Conservation (phyloP, 2,329 filamentous ascomycete genomes). For the Cladosporium cucumerinum region DNA sequence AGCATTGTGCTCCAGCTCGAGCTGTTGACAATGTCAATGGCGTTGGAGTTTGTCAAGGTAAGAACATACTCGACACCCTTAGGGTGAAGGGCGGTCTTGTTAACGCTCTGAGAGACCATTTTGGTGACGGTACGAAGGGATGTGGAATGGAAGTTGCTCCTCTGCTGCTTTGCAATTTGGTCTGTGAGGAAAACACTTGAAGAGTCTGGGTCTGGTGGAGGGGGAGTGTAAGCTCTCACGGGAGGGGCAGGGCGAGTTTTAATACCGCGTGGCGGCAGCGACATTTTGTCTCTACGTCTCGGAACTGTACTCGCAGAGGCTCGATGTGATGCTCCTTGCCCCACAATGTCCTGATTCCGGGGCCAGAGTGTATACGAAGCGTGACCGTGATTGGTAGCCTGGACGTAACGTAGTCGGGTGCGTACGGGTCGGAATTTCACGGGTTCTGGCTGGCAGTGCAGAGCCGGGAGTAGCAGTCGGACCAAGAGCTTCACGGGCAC, state of each 20-base stretch:
- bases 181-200: conserved; percentile 57
- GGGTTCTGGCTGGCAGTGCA: neutral
- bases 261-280: conserved; percentile 9
- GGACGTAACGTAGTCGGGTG: conserved; percentile 12
- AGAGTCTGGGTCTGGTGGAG: conserved; percentile 41
- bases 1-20: conserved; percentile 9
- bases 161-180: conserved; percentile 56
- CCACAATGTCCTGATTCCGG: conserved; percentile 14
- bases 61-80: conserved; percentile 78
- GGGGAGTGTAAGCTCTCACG: conserved; percentile 26
- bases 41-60: neutral
- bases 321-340: conserved; percentile 16
- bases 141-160: conserved; percentile 58
- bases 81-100: conserved; percentile 91
- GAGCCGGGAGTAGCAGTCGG: conserved; percentile 1
- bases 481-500: conserved; percentile 8
- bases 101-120: conserved; percentile 59
- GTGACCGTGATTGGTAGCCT: conserved; percentile 7
- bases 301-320: conserved; percentile 11
- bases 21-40: neutral
- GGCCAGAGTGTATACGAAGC: conserved; percentile 10
- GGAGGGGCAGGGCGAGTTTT: conserved; percentile 23
- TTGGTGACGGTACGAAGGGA: conserved; percentile 47
- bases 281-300: conserved; percentile 16
- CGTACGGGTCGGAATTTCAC: neutral